phyloP scores from a whole-genome alignment of 192 early-diverging fungal species.

The Coemansia sp. region DNA sequence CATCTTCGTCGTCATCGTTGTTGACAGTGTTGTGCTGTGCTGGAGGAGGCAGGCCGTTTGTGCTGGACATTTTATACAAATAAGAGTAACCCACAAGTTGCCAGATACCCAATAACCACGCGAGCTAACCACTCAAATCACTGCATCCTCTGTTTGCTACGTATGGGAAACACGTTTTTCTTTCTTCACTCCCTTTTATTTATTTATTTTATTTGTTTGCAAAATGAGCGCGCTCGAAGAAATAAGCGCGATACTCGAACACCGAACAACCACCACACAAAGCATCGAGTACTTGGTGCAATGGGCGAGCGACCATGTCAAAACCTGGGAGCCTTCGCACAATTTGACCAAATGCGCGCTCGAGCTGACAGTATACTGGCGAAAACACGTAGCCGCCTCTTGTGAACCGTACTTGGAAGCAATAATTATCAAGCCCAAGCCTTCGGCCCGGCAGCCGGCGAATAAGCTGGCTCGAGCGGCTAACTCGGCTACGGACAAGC shows the following conservation, averaged over 20 bases:
- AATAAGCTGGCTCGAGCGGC: no score
- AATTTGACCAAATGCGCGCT: slow-evolving; percentile 20
- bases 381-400: neutral
- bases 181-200: neutral
- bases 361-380: slow-evolving; percentile 20
- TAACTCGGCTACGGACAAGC: no score
- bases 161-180: neutral
- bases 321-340: slow-evolving; percentile 26
- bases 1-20: slow-evolving; percentile 62
- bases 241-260: slow-evolving; percentile 13
- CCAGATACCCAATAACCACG: no score
- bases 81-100: no score
- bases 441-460: no score
- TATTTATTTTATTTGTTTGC: neutral
- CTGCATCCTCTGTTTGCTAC: no score
- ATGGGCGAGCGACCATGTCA: slow-evolving; percentile 26
- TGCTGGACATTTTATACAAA: neutral
- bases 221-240: slow-evolving; percentile 12
- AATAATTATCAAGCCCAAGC: neutral
- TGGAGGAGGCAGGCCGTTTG: neutral
- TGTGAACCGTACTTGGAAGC: neutral
- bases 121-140: no score
- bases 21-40: neutral
- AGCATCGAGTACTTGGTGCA: slow-evolving; percentile 32
- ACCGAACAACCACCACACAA: slow-evolving; percentile 10